phyloP scores from a whole-genome alignment of 495 filamentous ascomycete genomes.

The Niebla homalea region DNA sequence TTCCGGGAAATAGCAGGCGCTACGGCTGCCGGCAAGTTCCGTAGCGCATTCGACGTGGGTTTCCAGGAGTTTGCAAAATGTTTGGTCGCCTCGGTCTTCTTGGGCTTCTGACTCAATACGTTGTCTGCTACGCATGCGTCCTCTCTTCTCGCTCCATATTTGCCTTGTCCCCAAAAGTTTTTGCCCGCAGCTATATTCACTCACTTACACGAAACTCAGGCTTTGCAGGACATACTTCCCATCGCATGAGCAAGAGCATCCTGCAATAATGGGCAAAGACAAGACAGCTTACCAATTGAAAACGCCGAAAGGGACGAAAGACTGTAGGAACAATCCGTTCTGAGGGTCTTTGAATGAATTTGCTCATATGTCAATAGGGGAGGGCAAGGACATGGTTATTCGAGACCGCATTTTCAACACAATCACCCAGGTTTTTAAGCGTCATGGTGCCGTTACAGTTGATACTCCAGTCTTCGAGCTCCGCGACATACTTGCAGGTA shows the following conservation, averaged over 20 bases:
- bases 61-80: too few relatives aligned
- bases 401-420: conserved; percentile 73
- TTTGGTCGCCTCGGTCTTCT: too few relatives aligned
- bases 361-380: conserved; percentile 30
- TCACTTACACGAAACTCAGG: too few relatives aligned
- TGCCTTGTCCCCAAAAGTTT: too few relatives aligned
- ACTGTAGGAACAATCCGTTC: conserved; percentile 23
- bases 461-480: conserved; percentile 78
- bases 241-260: neutral
- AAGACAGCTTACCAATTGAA: conserved; percentile 31
- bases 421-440: conserved; percentile 77
- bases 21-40: conserved; percentile 2
- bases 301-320: conserved; percentile 37
- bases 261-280: conserved; percentile 21
- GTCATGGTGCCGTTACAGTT: conserved; percentile 73
- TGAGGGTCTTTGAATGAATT: neutral
- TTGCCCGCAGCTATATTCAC: too few relatives aligned
- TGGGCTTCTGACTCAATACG: too few relatives aligned
- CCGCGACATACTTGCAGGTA: conserved; percentile 66
- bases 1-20: neutral
- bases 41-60: conserved; percentile 1
- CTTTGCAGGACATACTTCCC: too few relatives aligned
- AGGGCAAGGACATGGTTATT: conserved; percentile 60
- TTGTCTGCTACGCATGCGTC: too few relatives aligned
- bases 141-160: too few relatives aligned